Evolutionary conservation across 805 yeast genomes (phyloP), one percentile per base, ranked within the genome.

Genomic region (Clavispora phyllophila): DNA sequence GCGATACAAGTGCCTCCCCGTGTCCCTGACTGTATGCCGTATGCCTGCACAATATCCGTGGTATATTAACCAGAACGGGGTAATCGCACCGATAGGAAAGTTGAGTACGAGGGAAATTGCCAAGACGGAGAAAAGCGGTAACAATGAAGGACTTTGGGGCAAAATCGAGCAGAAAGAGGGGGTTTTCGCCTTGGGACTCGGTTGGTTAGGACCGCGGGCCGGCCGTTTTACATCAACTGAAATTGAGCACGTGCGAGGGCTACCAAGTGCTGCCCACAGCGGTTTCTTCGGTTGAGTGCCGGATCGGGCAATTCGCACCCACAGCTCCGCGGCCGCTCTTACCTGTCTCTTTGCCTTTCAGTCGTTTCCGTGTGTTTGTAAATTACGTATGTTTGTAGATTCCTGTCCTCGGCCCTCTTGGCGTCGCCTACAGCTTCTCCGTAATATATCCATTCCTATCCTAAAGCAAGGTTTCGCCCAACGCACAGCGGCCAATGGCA

Each of bases 401-500:
- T n/a, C n/a, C n/a, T n/a, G n/a, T n/a, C n/a, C n/a, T n/a, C n/a
- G n/a, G n/a, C n/a, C n/a, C n/a, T n/a, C n/a, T n/a, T n/a, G n/a
- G n/a, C n/a, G n/a, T n/a, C n/a, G n/a, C n/a, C 12, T 25, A 25
- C 28, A 25, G 2, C 9, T 8, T 3, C 14, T 25, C 28, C 28
- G 28, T 25, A 25, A n/a, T n/a, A 14, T 27, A 27, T 14, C 31
- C 31, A 27, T 29, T 17, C 33, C 33, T 31, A 13, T 24, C 29
- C 57, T 72, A 84, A 50, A 85, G 65, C 43, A 91, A 66, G 3
- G 96, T 85, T 62, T 93, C 96, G 44, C 99, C 99, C 53, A 93
- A 65, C 1, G 97, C 96, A 71, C 97, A 89, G 63, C 95, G 79
- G 41, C 91, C 91, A 45, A 91, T 77, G 18, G 96, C 90, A 56